Evolutionary conservation across 2,329 filamentous ascomycete genomes (phyloP).

Genomic region (Hymenoscyphus salicellus): DNA sequence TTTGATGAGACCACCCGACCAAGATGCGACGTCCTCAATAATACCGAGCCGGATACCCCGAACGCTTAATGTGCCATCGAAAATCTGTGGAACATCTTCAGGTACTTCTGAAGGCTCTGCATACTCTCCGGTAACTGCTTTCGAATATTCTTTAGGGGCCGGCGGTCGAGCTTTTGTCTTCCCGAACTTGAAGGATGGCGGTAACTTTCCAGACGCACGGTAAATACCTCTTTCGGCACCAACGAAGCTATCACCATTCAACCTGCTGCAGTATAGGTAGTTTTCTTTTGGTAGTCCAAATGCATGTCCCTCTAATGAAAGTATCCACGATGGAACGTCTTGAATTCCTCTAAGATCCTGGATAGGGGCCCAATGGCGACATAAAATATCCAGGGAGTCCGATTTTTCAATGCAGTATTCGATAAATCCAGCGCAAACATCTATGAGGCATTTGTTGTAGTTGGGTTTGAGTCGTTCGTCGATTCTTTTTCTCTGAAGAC

Average conservation of each 20-base stretch:
- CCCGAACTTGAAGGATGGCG: background rate
- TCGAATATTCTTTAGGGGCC: background rate
- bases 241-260: background rate
- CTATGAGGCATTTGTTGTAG: constrained; percentile 22
- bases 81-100: background rate
- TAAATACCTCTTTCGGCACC: background rate
- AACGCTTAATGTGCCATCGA: background rate
- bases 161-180: background rate
- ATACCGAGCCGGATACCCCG: background rate
- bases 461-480: constrained; percentile 15
- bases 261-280: background rate
- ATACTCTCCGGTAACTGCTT: background rate
- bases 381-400: constrained; percentile 24
- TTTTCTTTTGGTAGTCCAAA: background rate
- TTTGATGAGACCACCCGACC: background rate
- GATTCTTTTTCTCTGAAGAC: background rate
- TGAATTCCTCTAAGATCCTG: background rate
- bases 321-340: background rate
- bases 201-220: background rate
- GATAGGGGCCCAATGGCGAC: constrained; percentile 23
- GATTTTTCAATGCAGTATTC: constrained; percentile 27
- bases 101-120: background rate
- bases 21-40: background rate
- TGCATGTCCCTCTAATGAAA: background rate
- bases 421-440: constrained; percentile 27